A percentile compares a stretch with the other conserved stretches of the same genome.
phyloP scores from a whole-genome alignment of 306 rosid genomes.

The Carpinus viminea region DNA sequence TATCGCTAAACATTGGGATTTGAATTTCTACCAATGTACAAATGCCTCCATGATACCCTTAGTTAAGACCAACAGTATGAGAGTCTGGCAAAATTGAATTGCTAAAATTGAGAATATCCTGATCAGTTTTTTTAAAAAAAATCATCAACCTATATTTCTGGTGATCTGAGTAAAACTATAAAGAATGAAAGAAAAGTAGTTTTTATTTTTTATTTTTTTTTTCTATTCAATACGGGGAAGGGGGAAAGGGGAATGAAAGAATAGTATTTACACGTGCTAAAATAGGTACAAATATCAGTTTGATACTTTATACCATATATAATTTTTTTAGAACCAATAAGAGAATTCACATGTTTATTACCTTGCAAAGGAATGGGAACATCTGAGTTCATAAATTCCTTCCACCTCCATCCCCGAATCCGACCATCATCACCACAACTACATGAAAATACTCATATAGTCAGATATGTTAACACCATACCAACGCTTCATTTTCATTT shows the following conservation, averaged over 20 bases:
- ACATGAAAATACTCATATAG: conserved; percentile 22
- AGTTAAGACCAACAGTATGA: neutral
- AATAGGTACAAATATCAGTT: neutral
- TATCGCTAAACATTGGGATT: neutral
- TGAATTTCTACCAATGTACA: neutral
- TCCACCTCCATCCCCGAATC: conserved; percentile 90
- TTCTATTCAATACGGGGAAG: too few relatives aligned
- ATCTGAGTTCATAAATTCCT: conserved; percentile 46
- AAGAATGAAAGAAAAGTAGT: neutral
- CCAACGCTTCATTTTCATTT: neutral
- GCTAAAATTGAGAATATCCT: neutral
- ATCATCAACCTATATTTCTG: neutral
- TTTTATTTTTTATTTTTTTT: too few relatives aligned
- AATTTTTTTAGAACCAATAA: neutral
- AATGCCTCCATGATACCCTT: neutral
- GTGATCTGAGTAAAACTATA: neutral
- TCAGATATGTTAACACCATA: conserved; percentile 15
- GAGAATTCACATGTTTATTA: conserved; percentile 28
- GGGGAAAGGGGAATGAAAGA: neutral
- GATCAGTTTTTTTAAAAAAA: neutral
- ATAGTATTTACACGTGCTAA: neutral
- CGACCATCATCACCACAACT: conserved; percentile 98
- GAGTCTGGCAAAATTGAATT: neutral
- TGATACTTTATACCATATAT: neutral
- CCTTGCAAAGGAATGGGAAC: conserved; percentile 56